These are phyloP conservation scores for Vaccinium vitisidaea DNA, from an alignment of 148 eudicot genomes.

Conservation along the genomic window DNA sequence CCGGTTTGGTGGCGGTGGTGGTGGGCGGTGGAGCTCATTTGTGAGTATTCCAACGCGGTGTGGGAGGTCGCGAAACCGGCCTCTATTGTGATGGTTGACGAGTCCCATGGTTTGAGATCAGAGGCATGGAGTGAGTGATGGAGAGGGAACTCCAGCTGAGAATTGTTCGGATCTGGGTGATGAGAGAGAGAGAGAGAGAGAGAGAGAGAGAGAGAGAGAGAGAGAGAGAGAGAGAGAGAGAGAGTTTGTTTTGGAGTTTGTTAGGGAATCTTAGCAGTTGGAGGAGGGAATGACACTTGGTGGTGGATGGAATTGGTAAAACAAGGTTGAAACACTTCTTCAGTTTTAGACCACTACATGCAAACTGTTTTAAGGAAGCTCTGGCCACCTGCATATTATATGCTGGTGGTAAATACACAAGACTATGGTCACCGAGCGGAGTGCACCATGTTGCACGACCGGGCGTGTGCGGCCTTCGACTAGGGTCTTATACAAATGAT, in stretches of 20 bases:
- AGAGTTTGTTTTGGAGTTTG: conserved; percentile 8
- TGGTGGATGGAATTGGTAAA: not conserved
- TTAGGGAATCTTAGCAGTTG: not conserved
- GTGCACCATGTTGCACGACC: too few relatives aligned
- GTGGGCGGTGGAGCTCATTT: not conserved
- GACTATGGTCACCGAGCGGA: too few relatives aligned
- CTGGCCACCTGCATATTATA: too few relatives aligned
- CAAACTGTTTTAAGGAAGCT: too few relatives aligned
- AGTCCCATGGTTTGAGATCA: conserved; percentile 18
- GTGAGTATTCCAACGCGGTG: not conserved
- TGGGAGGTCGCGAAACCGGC: not conserved
- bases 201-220: not conserved
- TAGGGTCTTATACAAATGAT: too few relatives aligned
- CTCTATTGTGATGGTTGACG: not conserved
- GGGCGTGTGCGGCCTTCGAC: too few relatives aligned
- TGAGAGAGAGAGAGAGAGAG: conserved; percentile 7
- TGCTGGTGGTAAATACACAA: too few relatives aligned
- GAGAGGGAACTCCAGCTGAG: conserved; percentile 23
- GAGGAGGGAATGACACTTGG: not conserved
- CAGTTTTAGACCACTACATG: too few relatives aligned
- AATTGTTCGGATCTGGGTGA: conserved; percentile 27
- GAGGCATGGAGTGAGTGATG: conserved; percentile 19
- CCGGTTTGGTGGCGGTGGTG: conserved; percentile 10
- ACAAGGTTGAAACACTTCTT: too few relatives aligned
- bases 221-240: conserved; percentile 9